Base-by-base conservation (phyloP, 225 moss, liverwort and hornwort genomes). In the Lunularia cruciata region DNA sequence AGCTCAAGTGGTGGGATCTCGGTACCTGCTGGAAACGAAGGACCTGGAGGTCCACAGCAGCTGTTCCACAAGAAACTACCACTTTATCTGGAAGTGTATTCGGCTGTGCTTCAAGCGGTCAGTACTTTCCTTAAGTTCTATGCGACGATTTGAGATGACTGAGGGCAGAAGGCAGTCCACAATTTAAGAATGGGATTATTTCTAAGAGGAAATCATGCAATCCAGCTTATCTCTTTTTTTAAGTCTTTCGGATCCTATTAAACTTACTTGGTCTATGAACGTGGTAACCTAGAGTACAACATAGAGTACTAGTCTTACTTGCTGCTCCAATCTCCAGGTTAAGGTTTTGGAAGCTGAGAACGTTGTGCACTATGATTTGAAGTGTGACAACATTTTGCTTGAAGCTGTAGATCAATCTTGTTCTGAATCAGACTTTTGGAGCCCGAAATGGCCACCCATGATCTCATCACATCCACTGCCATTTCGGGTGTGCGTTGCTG, bases 311-410 rank as follows among this genome's bases (percentile, higher is more conserved):
- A 47, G n/a, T 10, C 46, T 65, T 18, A 57, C 42, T 14, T 23
- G 3, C 48, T 13, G 16, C 27, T 51, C 10, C 3, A 26, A 32
- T 60, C 39, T 32, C 31, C n/a, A 98, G 96, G 90, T 91, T 33
- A 98, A 98, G 79, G 85, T 87, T 1, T 60, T 98, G 46, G 96
- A 91, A 28, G 78, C 38, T 0, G 78, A 88, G n/a, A 98, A 98
- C 58, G 83, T 93, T 6, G 96, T 98, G 15, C 92, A 98, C 34
- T 92, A 98, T 73, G 96, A 93, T 55, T 79, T 98, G 52, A 98
- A 98, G 77, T 98, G 96, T 71, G 96, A 91, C 36, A 98, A 93
- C 53, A 63, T 98, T 36, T 81, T 98, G 36, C 79, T 98, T 8
- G 93, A 98, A 69, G 90, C 96, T 49, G 0, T 80, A 2, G 62